Evolutionary conservation across 805 yeast species (phyloP).

Genomic region (Wickerhamiella galacta): DNA sequence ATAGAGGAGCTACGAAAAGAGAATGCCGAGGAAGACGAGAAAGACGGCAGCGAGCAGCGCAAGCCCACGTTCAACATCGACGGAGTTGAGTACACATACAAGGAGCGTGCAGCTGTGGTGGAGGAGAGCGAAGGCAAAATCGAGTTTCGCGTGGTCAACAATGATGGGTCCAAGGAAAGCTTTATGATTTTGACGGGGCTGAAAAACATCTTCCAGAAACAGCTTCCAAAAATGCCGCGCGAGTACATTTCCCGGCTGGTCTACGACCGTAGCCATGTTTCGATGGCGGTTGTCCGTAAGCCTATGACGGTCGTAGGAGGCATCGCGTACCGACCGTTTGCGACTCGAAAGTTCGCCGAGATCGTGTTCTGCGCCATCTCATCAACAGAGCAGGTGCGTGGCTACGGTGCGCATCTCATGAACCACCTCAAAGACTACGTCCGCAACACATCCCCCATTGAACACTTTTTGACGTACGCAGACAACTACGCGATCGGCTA

Average conservation of each 20-base stretch:
- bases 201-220: conserved; percentile 92
- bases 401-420: conserved; percentile 98
- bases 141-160: conserved; percentile 90
- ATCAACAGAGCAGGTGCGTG: conserved; percentile 93
- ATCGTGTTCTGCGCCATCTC: conserved; percentile 97
- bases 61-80: conserved; percentile 46
- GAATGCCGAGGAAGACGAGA: conserved; percentile 12
- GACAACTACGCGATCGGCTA: conserved; percentile 98
- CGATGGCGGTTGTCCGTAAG: conserved; percentile 89
- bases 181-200: conserved; percentile 87
- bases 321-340: conserved; percentile 88
- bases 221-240: conserved; percentile 95
- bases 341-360: conserved; percentile 82
- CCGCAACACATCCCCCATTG: conserved; percentile 66
- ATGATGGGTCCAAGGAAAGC: conserved; percentile 75
- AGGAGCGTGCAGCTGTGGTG: conserved; percentile 83
- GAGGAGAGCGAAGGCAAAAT: conserved; percentile 89
- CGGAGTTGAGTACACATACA: conserved; percentile 65
- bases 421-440: conserved; percentile 95
- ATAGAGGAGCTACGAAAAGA: conserved; percentile 15
- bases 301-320: conserved; percentile 97
- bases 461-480: conserved; percentile 85
- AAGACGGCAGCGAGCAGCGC: conserved; percentile 18
- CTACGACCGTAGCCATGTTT: conserved; percentile 82
- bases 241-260: conserved; percentile 91